Base-by-base conservation (phyloP, 306 rosid genomes). In the Prunus salicina region DNA sequence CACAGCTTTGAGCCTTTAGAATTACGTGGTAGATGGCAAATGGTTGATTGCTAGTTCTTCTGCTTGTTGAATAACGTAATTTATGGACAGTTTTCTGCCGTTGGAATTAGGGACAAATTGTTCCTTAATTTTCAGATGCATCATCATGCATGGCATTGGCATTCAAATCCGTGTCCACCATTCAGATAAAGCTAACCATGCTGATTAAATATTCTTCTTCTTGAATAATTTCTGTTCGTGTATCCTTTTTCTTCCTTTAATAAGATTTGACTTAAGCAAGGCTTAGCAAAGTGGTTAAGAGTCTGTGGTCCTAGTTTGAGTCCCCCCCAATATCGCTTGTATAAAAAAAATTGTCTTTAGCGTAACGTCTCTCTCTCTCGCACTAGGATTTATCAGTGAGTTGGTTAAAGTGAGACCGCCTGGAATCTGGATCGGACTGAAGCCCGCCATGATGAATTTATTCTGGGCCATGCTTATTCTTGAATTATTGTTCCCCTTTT, bases 21-120 rank as follows among this genome's bases (percentile, higher is more conserved):
- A 49, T 41, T 15, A 24, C 9, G 76, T 32, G 24, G 41, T 28
- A 62, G 6, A 62, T 74, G 57, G 63, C 8, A 50, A 50, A 51
- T 32, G 19, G 65, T 53, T 55, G 15, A 20, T 56, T 13, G 67
- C 28, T 22, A 11, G 56, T 66, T 72, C 73, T 66, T 72, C 73
- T 38, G 19, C 78, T 9, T 73, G 70, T 45, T 30, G 46, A 57
- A 66, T 67, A 12, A 73, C 41, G 18, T 18, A 12, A 61, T 61
- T 73, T 58, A 13, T 27, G 58, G 50, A 38, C 73, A 38, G 14
- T 70, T 69, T 63, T 73, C 57, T 16, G 73, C 24, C 58, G 9
- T 4, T 27, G 14, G 24, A 15, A 60, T 38, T 27, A 24, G 25
- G 18, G 30, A 69, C 58, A 45, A 69, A 50, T 12, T 3, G 3